These are phyloP conservation scores for Penicillium capsulatum DNA, from an alignment of 2,329 filamentous ascomycete species.

Conservation along the genomic window DNA sequence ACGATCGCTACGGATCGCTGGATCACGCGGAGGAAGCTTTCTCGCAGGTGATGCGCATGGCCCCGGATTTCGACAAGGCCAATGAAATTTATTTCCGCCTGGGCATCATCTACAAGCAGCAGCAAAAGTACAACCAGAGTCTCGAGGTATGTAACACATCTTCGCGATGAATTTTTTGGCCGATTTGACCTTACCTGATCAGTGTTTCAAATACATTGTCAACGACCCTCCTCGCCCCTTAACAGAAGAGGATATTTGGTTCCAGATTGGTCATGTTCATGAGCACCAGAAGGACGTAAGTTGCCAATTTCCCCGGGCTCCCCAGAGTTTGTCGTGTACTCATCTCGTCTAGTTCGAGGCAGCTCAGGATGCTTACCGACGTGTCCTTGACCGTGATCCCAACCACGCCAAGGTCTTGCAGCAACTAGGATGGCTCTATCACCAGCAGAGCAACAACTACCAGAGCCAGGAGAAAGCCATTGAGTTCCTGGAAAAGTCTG, in stretches of 20 bases:
- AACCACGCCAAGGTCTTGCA: slow-evolving; percentile 97
- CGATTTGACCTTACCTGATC: neutral
- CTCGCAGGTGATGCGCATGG: slow-evolving; percentile 98
- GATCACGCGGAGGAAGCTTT: slow-evolving; percentile 98
- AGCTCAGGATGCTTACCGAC: slow-evolving; percentile 86
- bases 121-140: slow-evolving; percentile 88
- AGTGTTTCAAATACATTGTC: slow-evolving; percentile 99
- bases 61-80: slow-evolving; percentile 94
- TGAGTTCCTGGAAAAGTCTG: slow-evolving; percentile 94
- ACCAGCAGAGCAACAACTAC: slow-evolving; percentile 90
- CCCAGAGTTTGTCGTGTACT: neutral
- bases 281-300: slow-evolving; percentile 98
- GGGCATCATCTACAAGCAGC: slow-evolving; percentile 99
- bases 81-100: slow-evolving; percentile 98
- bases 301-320: slow-evolving; percentile 18
- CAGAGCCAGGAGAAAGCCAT: slow-evolving; percentile 93
- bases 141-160: slow-evolving; percentile 64
- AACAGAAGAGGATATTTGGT: slow-evolving; percentile 98
- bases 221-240: slow-evolving; percentile 84
- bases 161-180: too few relatives aligned
- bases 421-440: slow-evolving; percentile 95
- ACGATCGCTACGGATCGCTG: slow-evolving; percentile 91
- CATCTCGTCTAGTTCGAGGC: slow-evolving; percentile 70
- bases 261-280: slow-evolving; percentile 97
- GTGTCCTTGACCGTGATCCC: slow-evolving; percentile 89